These are phyloP conservation scores for Candida pseudoviswanathii DNA, from an alignment of 1,139 yeast species.

Conservation along the genomic window DNA sequence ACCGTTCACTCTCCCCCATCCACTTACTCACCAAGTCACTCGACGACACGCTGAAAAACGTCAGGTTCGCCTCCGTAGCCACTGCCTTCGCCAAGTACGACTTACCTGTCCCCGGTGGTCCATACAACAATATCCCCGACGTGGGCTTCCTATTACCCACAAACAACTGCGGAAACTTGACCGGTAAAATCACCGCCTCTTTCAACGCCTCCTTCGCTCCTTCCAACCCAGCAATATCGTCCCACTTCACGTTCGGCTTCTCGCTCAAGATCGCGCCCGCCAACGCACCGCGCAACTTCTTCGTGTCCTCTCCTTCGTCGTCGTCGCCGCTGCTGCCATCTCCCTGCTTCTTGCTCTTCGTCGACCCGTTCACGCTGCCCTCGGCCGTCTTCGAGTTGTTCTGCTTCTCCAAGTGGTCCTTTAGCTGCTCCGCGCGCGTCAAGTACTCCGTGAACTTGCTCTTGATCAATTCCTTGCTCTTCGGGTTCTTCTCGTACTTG, in stretches of 20 bases:
- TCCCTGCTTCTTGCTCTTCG: constrained; percentile 58
- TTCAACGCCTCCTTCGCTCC: constrained; percentile 94
- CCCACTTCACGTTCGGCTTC: constrained; percentile 93
- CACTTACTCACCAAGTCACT: constrained; percentile 94
- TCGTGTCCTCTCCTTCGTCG: constrained; percentile 82
- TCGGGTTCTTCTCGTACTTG: constrained; percentile 91
- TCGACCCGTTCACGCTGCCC: constrained; percentile 54
- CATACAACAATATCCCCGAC: constrained; percentile 87
- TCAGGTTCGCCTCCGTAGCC: constrained; percentile 97
- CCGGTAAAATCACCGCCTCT: constrained; percentile 80
- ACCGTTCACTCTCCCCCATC: constrained; percentile 98
- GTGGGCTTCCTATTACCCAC: constrained; percentile 94
- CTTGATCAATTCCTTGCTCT: constrained; percentile 85
- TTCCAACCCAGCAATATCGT: constrained; percentile 94
- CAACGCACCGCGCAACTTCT: constrained; percentile 86
- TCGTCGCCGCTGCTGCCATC: constrained; percentile 57
- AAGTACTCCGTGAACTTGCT: constrained; percentile 90
- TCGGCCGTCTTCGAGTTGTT: constrained; percentile 46
- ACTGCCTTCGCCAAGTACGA: constrained; percentile 96
- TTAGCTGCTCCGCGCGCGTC: constrained; percentile 90
- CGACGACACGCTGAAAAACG: constrained; percentile 92
- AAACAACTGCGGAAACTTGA: constrained; percentile 87
- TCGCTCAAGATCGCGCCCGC: constrained; percentile 92
- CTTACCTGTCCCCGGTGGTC: constrained; percentile 99
- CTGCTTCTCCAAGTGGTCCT: constrained; percentile 80